Evolutionary conservation across 202 grass and related monocot genomes (phyloP).

Genomic region (Carex sylvatica): DNA sequence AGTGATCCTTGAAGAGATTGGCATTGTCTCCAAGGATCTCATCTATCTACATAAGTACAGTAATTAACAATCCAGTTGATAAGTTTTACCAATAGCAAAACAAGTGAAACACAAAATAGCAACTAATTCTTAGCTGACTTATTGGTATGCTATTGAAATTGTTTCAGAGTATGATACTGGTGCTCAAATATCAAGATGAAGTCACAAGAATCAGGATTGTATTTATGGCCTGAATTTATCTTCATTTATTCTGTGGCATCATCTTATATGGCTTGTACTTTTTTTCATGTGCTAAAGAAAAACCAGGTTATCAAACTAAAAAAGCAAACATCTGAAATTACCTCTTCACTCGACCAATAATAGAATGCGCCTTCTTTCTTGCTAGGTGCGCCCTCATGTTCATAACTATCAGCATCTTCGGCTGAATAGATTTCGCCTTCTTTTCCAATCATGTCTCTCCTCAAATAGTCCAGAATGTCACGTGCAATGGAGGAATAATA

Average conservation of each 20-base stretch:
- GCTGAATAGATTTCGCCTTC: constrained; percentile 93
- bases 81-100: not conserved
- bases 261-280: not conserved
- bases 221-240: not conserved
- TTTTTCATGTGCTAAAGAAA: not conserved
- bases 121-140: not conserved
- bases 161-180: not conserved
- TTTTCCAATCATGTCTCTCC: constrained; percentile 87
- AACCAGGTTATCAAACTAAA: not conserved
- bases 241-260: not conserved
- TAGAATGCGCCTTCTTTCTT: constrained; percentile 93
- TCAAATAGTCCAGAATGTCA: constrained; percentile 93
- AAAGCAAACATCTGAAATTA: constrained; percentile 12
- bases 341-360: constrained; percentile 67
- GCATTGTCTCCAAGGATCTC: constrained; percentile 68
- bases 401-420: constrained; percentile 97
- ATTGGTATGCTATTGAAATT: not conserved
- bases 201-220: not conserved
- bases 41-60: constrained; percentile 47
- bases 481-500: constrained; percentile 59
- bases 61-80: not conserved
- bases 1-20: constrained; percentile 87
- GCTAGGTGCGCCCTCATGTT: constrained; percentile 55
- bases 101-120: not conserved
- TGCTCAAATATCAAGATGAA: not conserved